Evolutionary conservation across 139 green algal species (phyloP), one percentile per base, ranked within the genome.

Genomic region (Chlamydomonas eustigma): DNA sequence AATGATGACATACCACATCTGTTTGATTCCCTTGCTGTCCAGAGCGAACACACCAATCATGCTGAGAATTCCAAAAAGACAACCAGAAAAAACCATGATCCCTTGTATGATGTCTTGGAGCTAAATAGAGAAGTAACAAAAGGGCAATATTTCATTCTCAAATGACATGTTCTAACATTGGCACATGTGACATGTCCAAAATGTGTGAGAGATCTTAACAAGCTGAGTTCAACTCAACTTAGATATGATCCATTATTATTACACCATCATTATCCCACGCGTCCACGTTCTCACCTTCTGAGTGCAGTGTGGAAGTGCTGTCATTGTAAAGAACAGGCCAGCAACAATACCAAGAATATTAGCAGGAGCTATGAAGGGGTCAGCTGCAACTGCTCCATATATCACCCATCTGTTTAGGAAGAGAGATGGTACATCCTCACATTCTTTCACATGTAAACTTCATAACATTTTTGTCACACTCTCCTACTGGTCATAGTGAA

Each of bases 321-420:
- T 39, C 2, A 79, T 12, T 0, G 71, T 77, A 65, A 85, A 85
- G 32, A 76, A 66, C 31, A 85, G 0, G 6, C 80, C 80, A 2
- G 75, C 71, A 30, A 72, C 28, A 34, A 74, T 44, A n/a, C 80
- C 80, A 2, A 74, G 2, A 1, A 77, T 32, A 64, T 85, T 85
- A 28, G 75, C 80, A 0, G 80, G 80, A 24, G 75, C 37, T 12
- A 85, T 51, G 65, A 58, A 79, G 32, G 69, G 65, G 65, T 85
- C 72, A 6, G 12, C 2, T 0, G 52, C 37, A 18, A 73, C 37
- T 31, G 70, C 67, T 31, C 75, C 80, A 50, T 85, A 85, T 30
- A 44, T 44, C 4, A 85, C 31, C 80, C 80, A 85, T 22, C 52
- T 71, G 51, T n/a, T n/a, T n/a, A n/a, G n/a, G n/a, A n/a, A n/a